Conservation (phyloP, 139 green algal genomes). For the Cymbomonas tetramitiformis region DNA sequence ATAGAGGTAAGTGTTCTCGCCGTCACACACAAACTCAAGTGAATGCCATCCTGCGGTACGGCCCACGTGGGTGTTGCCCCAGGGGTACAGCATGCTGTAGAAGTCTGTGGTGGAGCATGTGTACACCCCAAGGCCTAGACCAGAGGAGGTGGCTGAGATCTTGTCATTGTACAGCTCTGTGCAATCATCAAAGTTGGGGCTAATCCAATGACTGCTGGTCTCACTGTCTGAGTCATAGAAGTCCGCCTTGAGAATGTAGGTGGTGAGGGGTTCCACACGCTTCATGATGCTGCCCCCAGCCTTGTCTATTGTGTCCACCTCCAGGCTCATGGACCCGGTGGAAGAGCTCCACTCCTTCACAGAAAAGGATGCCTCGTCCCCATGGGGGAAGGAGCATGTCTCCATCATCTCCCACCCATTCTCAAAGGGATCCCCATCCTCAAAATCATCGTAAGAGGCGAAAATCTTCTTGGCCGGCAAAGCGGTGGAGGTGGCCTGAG, state of each 20-base stretch:
- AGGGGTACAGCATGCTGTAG: conserved; percentile 5
- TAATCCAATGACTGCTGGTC: conserved; percentile 9
- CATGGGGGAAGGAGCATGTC: too few relatives aligned
- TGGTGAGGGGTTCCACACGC: background rate
- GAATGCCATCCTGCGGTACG: conserved; percentile 6
- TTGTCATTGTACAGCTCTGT: too few relatives aligned
- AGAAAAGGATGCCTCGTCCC: too few relatives aligned
- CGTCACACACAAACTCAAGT: conserved; percentile 10
- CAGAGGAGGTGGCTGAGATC: too few relatives aligned
- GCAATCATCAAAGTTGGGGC: conserved; percentile 16
- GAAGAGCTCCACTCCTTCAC: too few relatives aligned
- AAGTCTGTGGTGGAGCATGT: too few relatives aligned
- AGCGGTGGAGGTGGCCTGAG: background rate
- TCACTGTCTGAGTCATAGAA: conserved; percentile 16
- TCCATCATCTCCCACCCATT: too few relatives aligned
- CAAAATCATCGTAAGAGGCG: conserved; percentile 5
- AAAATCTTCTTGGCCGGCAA: background rate
- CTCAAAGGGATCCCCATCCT: too few relatives aligned
- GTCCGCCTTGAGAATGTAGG: background rate
- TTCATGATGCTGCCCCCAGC: conserved; percentile 6
- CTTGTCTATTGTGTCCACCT: conserved; percentile 1
- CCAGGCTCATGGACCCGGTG: too few relatives aligned
- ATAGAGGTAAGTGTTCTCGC: background rate
- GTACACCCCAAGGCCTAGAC: too few relatives aligned
- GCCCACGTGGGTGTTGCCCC: background rate